phyloP scores from a whole-genome alignment of 1,284 basidiomycete species.

The Ustanciosporium gigantosporum region DNA sequence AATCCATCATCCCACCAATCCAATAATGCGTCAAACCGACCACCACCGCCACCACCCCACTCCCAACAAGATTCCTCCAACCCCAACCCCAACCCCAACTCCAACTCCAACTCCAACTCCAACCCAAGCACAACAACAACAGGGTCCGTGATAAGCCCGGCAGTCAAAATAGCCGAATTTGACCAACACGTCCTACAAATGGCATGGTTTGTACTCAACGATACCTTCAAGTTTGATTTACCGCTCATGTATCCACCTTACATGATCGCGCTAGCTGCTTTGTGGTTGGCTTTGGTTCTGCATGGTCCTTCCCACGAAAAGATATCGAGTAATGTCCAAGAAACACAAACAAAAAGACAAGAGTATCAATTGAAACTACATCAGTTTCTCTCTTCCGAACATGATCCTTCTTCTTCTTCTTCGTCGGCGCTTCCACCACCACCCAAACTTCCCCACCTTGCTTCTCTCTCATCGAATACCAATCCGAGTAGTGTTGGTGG shows the following conservation, averaged over 20 bases:
- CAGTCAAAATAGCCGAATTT: constrained; percentile 62
- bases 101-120: background rate
- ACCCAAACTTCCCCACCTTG: constrained; percentile 60
- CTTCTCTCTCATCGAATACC: too few relatives aligned
- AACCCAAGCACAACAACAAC: too few relatives aligned
- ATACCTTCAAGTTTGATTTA: constrained; percentile 87
- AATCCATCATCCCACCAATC: too few relatives aligned
- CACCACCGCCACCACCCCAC: too few relatives aligned
- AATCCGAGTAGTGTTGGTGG: too few relatives aligned
- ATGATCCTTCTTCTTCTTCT: background rate
- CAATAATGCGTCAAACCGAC: too few relatives aligned
- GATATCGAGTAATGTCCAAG: constrained; percentile 8
- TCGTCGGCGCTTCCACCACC: constrained; percentile 17
- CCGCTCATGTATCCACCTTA: constrained; percentile 91
- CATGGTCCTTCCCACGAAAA: constrained; percentile 23
- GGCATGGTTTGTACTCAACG: constrained; percentile 85
- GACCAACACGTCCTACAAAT: constrained; percentile 64
- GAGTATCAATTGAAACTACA: constrained; percentile 61
- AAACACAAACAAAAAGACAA: constrained; percentile 3
- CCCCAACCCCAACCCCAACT: background rate
- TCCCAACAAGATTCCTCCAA: background rate
- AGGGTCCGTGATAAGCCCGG: background rate
- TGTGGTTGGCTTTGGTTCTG: constrained; percentile 69
- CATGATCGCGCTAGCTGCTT: constrained; percentile 84
- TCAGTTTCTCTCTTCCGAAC: constrained; percentile 4